Percentiles rank a stretch among this genome's conserved stretches.
These are phyloP conservation scores for Myxozyma mucilagina DNA, from an alignment of 805 yeast species.

Conservation along the genomic window DNA sequence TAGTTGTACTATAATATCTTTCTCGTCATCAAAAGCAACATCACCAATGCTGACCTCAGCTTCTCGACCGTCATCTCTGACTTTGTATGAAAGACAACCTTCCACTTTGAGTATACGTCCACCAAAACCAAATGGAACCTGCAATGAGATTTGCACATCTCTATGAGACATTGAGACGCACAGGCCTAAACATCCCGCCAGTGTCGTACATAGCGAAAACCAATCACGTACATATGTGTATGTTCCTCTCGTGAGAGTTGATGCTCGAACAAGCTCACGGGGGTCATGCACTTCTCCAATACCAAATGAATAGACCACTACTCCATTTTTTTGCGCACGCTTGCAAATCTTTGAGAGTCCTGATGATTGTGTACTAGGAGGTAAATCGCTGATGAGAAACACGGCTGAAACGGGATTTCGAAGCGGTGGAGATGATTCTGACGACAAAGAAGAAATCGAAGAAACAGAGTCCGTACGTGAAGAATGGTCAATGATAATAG, in stretches of 20 bases:
- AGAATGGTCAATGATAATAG: not conserved
- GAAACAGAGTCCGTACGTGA: not conserved
- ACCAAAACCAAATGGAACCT: slow-evolving; percentile 14
- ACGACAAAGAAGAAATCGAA: not conserved
- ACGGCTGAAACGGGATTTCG: slow-evolving; percentile 9
- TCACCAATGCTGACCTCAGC: slow-evolving; percentile 23
- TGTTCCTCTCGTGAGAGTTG: slow-evolving; percentile 28
- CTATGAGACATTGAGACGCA: slow-evolving; percentile 24
- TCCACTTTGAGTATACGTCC: slow-evolving; percentile 22
- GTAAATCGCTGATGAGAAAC: slow-evolving; percentile 11
- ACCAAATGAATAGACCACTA: slow-evolving; percentile 34
- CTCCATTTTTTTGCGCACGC: not conserved
- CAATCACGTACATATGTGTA: slow-evolving; percentile 33
- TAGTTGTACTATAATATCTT: slow-evolving; percentile 21
- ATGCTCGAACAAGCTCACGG: slow-evolving; percentile 20
- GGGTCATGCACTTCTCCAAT: slow-evolving; percentile 31
- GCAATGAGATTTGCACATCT: slow-evolving; percentile 21
- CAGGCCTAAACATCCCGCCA: slow-evolving; percentile 28
- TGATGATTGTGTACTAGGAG: not conserved
- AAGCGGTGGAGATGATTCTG: not conserved
- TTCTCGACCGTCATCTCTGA: slow-evolving; percentile 17
- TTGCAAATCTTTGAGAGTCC: slow-evolving; percentile 1
- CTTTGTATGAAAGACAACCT: slow-evolving; percentile 7
- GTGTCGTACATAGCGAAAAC: slow-evolving; percentile 21
- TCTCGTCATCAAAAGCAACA: slow-evolving; percentile 21